Evolutionary conservation across 768 basidiomycete species (phyloP).

Genomic region (Pleurotus giganteus): DNA sequence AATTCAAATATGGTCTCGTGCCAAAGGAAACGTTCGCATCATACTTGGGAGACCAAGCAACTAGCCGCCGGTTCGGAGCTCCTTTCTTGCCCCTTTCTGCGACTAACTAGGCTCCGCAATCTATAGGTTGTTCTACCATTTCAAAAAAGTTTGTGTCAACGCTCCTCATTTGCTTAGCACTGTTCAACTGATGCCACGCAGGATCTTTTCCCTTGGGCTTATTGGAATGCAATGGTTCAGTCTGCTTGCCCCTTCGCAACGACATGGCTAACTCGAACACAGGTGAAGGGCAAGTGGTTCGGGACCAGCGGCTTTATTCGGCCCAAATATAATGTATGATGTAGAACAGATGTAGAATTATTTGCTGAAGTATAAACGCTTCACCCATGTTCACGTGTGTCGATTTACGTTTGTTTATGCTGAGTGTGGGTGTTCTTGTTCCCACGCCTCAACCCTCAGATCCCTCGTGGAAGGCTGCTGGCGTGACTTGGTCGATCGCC

Average conservation of each 20-base stretch:
- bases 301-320: slow-evolving; percentile 32
- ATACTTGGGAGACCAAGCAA: slow-evolving; percentile 66
- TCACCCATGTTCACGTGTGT: not conserved
- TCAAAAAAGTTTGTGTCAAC: slow-evolving; percentile 63
- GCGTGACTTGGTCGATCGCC: not conserved
- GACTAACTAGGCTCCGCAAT: not conserved
- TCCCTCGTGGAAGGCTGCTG: not conserved
- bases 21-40: slow-evolving; percentile 83
- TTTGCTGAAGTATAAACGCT: not conserved
- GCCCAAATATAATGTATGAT: slow-evolving; percentile 22
- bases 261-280: slow-evolving; percentile 22
- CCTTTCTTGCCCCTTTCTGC: not conserved
- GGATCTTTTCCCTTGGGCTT: slow-evolving; percentile 72
- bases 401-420: not conserved
- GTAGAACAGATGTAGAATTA: not conserved
- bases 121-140: slow-evolving; percentile 73
- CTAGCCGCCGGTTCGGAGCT: slow-evolving; percentile 60
- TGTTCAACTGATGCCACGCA: slow-evolving; percentile 20
- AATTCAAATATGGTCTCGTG: slow-evolving; percentile 90
- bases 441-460: not conserved
- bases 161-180: not conserved
- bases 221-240: slow-evolving; percentile 73
- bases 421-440: not conserved
- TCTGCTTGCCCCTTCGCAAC: not conserved
- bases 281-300: slow-evolving; percentile 48